Evolutionary conservation across 352 stramenopile species (phyloP), one percentile per base, ranked within the genome.

Genomic region (Nothophytophthora sp.): DNA sequence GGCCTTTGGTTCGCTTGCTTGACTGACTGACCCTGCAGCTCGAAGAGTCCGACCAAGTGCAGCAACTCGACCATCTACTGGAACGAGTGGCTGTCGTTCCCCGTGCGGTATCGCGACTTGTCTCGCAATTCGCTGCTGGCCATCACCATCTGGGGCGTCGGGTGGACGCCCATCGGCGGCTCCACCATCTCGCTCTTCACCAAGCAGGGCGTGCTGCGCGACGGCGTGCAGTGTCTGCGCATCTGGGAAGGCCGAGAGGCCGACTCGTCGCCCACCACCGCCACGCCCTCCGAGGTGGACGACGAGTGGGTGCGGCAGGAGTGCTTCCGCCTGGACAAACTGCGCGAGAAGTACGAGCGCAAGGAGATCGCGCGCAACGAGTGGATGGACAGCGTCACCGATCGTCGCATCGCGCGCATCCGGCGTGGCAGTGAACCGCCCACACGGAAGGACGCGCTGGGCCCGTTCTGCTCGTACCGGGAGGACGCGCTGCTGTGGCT

Each of bases 331-430:
- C 71, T 96, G 25, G 82, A 94, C 63, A 95, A 97, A 52, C 77
- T 90, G 2, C 76, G 82, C 9, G 89, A 97, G 52, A 89, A 87
- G 59, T 96, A 95, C 63, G 87, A 94, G 28, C 86, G 87, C 45
- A 92, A 92, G 27, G 80, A 95, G 37, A 92, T 96, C 39, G 55
- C 74, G 20, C 73, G 76, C 16, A 91, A 93, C 58, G 85, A 96
- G 54, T 98, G 90, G 91, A 93, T 98, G 67, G 91, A 98, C 52
- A 86, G 81, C 44, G 81, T 95, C 33, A 95, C 85, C 12, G 81
- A 93, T 51, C 80, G 85, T 36, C 82, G 85, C 42, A 95, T 95
- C 53, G 81, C 81, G 23, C 76, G 85, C 4, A 95, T 92, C 16
- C 81, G 81, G 11, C 75, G 82, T 18, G 84, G 82, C 24, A 87